Evolutionary conservation across 768 basidiomycete genomes (phyloP), one percentile per base, ranked within the genome.

Genomic region (Phylloporus sp.): DNA sequence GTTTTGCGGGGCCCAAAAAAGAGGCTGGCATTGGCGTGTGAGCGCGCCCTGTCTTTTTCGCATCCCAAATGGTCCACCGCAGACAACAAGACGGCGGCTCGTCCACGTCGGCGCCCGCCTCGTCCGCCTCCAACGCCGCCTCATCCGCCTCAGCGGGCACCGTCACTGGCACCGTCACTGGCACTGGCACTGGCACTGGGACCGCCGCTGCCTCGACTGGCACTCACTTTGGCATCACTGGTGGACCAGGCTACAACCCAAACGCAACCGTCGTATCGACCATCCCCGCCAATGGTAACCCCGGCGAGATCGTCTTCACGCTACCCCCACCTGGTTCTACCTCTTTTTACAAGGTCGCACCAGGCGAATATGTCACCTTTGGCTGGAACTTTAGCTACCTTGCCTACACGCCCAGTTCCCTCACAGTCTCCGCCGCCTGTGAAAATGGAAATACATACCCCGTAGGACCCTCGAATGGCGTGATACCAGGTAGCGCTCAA

Each of bases 341-440:
- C 2, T 83, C 84, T 7, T 87, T 73, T 68, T 86, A 80, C 72
- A 86, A 87, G 72, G 81, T 86, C 50, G 82, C 82, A 0, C 57
- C 64, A 0, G 68, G 73, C 6, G 74, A 80, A 59, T 73, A 66
- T 52, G 75, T 87, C 59, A 86, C 83, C 26, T 83, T 87, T 65
- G 86, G 79, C n/a, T 88, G 85, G 86, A 87, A 85, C 63, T 76
- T 83, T 58, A 82, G 80, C n/a, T 70, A 75, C 56, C 66, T 87
- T 13, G 73, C 75, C 52, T 67, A 73, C 50, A 72, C 72, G 0
- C 86, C 86, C 3, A 69, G 72, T 11, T 61, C 71, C 49, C 70
- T 88, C 50, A 88, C 86, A 13, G 71, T 88, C 43, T 76, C 79
- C 43, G 86, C 86, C 40, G 75, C 80, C 46, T 84, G 84, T 60